Percentiles rank a stretch among this genome's conserved stretches.
Conservation (phyloP, 2,329 filamentous ascomycete genomes). For the Cephalotrichum gorgonifer region DNA sequence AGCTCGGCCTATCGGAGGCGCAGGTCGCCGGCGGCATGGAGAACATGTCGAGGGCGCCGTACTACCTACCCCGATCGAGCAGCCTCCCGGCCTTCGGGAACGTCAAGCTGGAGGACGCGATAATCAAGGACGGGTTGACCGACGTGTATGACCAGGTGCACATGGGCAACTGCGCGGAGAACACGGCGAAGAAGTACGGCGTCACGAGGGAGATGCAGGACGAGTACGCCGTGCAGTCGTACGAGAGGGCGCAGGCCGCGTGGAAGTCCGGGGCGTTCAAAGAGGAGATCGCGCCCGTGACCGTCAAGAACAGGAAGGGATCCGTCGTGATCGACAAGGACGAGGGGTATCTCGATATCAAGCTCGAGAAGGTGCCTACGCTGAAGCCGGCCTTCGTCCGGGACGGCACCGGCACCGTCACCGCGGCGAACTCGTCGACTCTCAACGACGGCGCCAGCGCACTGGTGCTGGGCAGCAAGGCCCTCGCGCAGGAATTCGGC, state of each 20-base stretch:
- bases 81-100: slow-evolving; percentile 79
- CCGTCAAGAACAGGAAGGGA: slow-evolving; percentile 74
- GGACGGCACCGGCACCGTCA: slow-evolving; percentile 80
- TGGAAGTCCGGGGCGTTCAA: slow-evolving; percentile 77
- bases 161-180: slow-evolving; percentile 96
- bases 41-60: slow-evolving; percentile 91
- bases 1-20: slow-evolving; percentile 78
- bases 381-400: slow-evolving; percentile 87
- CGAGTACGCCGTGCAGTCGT: slow-evolving; percentile 79
- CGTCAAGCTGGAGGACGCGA: slow-evolving; percentile 76
- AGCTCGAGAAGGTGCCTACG: slow-evolving; percentile 73
- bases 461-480: slow-evolving; percentile 72
- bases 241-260: slow-evolving; percentile 79
- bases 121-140: slow-evolving; percentile 90
- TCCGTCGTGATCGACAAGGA: slow-evolving; percentile 71
- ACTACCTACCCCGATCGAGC: slow-evolving; percentile 77
- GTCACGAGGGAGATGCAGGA: slow-evolving; percentile 84
- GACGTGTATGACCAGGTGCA: slow-evolving; percentile 96
- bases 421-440: slow-evolving; percentile 86
- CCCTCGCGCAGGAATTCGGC: slow-evolving; percentile 71
- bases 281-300: slow-evolving; percentile 85
- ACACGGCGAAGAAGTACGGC: slow-evolving; percentile 77
- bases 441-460: slow-evolving; percentile 93
- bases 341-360: slow-evolving; percentile 81
- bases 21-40: slow-evolving; percentile 96